phyloP scores from a whole-genome alignment of 2,329 filamentous ascomycete genomes.

The Aspergillus ochraceoroseus region DNA sequence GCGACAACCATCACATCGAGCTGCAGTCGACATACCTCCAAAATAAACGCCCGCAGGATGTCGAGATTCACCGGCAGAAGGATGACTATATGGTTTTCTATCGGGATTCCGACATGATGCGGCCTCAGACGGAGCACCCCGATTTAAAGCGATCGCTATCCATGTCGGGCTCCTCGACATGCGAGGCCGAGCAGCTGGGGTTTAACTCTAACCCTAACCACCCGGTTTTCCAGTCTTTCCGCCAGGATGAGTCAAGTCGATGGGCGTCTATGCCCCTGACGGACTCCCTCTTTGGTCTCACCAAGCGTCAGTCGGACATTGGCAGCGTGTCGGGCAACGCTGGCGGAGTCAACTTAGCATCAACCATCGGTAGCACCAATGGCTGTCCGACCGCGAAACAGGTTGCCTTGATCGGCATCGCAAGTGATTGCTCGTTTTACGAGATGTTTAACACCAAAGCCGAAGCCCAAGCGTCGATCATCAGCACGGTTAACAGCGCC shows the following conservation, averaged over 20 bases:
- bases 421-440: constrained; percentile 88
- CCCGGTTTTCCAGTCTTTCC: constrained; percentile 56
- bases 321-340: constrained; percentile 67
- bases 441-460: constrained; percentile 61
- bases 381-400: constrained; percentile 88
- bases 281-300: constrained; percentile 63
- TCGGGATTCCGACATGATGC: constrained; percentile 77
- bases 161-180: constrained; percentile 49
- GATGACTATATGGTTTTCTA: constrained; percentile 85
- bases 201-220: constrained; percentile 76
- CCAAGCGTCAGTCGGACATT: constrained; percentile 62
- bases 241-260: constrained; percentile 49
- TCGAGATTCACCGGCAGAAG: constrained; percentile 52
- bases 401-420: constrained; percentile 85
- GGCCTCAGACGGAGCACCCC: constrained; percentile 36
- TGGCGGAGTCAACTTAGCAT: constrained; percentile 70
- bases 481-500: constrained; percentile 77
- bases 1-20: constrained; percentile 83
- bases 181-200: constrained; percentile 66
- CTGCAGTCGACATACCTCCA: constrained; percentile 67
- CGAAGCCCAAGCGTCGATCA: constrained; percentile 68
- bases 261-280: constrained; percentile 60
- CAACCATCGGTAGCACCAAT: constrained; percentile 71
- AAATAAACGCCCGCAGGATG: constrained; percentile 68
- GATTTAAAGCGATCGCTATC: constrained; percentile 61